These are phyloP conservation scores for Pseudogymnoascus pannorum DNA, from an alignment of 2,329 filamentous ascomycete species.

Conservation along the genomic window DNA sequence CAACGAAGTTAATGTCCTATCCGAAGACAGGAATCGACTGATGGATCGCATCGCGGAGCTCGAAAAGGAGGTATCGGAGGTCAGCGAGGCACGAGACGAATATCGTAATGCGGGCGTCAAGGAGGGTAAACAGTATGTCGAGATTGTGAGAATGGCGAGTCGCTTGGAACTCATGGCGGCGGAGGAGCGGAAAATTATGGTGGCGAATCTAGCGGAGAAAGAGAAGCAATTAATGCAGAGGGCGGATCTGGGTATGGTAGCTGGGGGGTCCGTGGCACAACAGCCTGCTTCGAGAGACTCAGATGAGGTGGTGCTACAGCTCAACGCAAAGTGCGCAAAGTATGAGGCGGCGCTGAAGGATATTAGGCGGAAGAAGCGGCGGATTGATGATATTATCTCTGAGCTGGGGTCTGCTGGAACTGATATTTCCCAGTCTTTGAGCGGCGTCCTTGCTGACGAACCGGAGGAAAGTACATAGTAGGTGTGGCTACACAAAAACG, in stretches of 20 bases:
- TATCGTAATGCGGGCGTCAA: slow-evolving; percentile 29
- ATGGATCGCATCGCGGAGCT: slow-evolving; percentile 38
- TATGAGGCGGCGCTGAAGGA: background rate
- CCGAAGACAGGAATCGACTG: slow-evolving; percentile 42
- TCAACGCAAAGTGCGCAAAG: background rate
- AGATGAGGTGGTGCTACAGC: background rate
- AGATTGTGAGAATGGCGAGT: slow-evolving; percentile 28
- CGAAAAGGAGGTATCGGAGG: slow-evolving; percentile 42
- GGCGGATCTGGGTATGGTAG: background rate
- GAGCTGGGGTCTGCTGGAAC: background rate
- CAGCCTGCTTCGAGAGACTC: background rate
- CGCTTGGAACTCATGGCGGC: slow-evolving; percentile 25
- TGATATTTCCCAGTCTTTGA: background rate
- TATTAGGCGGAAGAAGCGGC: background rate
- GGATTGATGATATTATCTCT: slow-evolving; percentile 1
- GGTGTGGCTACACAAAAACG: background rate
- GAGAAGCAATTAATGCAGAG: background rate
- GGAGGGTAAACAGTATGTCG: slow-evolving; percentile 28
- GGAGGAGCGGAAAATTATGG: slow-evolving; percentile 50
- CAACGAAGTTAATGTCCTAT: slow-evolving; percentile 43
- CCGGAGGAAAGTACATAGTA: background rate
- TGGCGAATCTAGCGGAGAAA: background rate
- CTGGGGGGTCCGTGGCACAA: background rate
- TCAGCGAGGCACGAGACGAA: slow-evolving; percentile 40
- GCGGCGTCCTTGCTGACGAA: background rate